A percentile compares a stretch with the other conserved stretches of the same genome.
Conservation (phyloP, 202 grass and related monocot species). For the Dendrocalamus latiflorus region DNA sequence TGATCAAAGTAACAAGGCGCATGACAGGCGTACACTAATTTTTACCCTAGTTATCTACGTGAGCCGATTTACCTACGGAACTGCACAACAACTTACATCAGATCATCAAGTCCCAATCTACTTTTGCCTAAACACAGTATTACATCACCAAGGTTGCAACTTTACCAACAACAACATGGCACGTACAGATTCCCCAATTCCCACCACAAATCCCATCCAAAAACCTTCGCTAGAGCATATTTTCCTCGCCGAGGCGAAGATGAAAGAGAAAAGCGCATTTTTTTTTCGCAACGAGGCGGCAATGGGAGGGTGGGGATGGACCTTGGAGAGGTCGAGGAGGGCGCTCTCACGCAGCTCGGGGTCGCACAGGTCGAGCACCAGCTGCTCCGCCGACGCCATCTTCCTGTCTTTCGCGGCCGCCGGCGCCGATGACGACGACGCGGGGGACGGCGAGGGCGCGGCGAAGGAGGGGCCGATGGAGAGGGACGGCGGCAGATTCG, state of each 20-base stretch:
- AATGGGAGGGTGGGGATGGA: neutral
- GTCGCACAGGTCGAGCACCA: slow-evolving; percentile 75
- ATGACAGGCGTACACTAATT: no score
- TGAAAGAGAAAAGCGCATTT: neutral
- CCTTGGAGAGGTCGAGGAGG: slow-evolving; percentile 71
- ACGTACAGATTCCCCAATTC: slow-evolving; percentile 1
- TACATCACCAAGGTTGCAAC: neutral
- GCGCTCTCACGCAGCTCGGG: slow-evolving; percentile 70
- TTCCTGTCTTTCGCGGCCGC: slow-evolving; percentile 41
- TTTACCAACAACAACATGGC: neutral
- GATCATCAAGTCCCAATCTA: neutral
- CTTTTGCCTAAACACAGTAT: neutral
- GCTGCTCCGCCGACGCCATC: slow-evolving; percentile 60
- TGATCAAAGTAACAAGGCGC: neutral
- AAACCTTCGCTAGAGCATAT: neutral
- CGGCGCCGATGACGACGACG: neutral
- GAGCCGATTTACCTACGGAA: neutral
- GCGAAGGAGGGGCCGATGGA: slow-evolving; percentile 41
- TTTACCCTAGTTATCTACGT: no score
- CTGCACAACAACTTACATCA: neutral
- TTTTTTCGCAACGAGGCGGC: neutral
- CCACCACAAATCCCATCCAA: no score
- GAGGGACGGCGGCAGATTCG: slow-evolving; percentile 52
- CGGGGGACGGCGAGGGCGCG: slow-evolving; percentile 2
- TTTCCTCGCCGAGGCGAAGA: neutral